phyloP scores from a whole-genome alignment of 352 stramenopile species.

The Pythium apleroticum region DNA sequence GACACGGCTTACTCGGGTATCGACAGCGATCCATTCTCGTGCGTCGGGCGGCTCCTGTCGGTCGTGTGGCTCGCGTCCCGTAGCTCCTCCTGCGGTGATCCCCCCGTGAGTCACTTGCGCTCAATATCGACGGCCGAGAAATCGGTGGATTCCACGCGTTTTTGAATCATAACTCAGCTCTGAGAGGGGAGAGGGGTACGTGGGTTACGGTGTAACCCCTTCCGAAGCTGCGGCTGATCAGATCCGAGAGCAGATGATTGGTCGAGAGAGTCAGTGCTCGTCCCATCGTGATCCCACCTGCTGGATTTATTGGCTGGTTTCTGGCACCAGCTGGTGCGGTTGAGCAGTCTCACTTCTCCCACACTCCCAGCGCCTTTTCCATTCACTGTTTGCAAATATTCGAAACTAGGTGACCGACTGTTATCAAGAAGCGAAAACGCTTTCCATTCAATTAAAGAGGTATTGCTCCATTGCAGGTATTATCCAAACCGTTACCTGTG shows the following conservation, averaged over 20 bases:
- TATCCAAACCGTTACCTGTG: not conserved
- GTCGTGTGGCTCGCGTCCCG: not conserved
- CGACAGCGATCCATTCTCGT: slow-evolving; percentile 22
- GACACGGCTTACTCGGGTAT: slow-evolving; percentile 26
- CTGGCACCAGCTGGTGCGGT: slow-evolving; percentile 8
- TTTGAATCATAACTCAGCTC: slow-evolving; percentile 26
- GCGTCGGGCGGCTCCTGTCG: not conserved
- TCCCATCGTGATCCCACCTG: slow-evolving; percentile 15
- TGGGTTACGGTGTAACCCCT: slow-evolving; percentile 18
- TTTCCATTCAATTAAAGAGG: not conserved
- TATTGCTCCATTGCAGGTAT: not conserved
- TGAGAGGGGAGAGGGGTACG: slow-evolving; percentile 9
- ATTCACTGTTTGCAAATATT: not conserved
- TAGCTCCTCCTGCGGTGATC: not conserved
- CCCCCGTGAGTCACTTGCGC: slow-evolving; percentile 1
- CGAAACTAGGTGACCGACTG: too few species aligned
- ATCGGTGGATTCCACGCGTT: slow-evolving; percentile 25
- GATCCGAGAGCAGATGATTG: slow-evolving; percentile 17
- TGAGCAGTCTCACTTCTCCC: slow-evolving; percentile 17
- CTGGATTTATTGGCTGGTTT: slow-evolving; percentile 28
- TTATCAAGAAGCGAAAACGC: too few species aligned
- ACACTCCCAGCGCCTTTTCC: not conserved
- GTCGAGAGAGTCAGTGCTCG: slow-evolving; percentile 25
- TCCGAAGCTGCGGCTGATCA: slow-evolving; percentile 1
- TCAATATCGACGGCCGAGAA: slow-evolving; percentile 4